phyloP scores from a whole-genome alignment of 1,139 yeast genomes.

The Komagataea norvegica region DNA sequence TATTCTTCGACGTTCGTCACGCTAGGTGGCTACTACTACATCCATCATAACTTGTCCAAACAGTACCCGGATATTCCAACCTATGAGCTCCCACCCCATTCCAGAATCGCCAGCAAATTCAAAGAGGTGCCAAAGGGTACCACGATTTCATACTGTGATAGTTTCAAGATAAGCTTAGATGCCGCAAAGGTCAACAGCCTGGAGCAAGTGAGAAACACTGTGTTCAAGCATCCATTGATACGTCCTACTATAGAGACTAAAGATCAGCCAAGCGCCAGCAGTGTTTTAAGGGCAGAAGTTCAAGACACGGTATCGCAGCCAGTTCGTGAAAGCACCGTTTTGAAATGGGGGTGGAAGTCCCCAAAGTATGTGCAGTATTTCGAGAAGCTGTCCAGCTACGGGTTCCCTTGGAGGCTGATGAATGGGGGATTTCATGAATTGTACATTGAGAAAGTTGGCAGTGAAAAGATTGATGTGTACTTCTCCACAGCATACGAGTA shows the following conservation, averaged over 20 bases:
- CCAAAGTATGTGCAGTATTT: slow-evolving; percentile 10
- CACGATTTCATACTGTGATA: slow-evolving; percentile 20
- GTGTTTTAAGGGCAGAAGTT: slow-evolving; percentile 1
- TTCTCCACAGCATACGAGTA: slow-evolving; percentile 21
- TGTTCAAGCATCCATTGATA: slow-evolving; percentile 4
- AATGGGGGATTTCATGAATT: slow-evolving; percentile 24
- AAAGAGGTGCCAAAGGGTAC: slow-evolving; percentile 8
- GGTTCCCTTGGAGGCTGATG: slow-evolving; percentile 26
- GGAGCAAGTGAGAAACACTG: slow-evolving; percentile 3
- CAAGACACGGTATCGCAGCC: background rate
- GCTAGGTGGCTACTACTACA: slow-evolving; percentile 17
- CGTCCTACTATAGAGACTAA: slow-evolving; percentile 3
- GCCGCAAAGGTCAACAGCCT: slow-evolving; percentile 2
- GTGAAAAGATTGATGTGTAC: slow-evolving; percentile 17
- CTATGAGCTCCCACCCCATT: slow-evolving; percentile 16
- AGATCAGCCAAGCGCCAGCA: slow-evolving; percentile 2
- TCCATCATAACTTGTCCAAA: slow-evolving; percentile 15
- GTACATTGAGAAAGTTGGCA: slow-evolving; percentile 9
- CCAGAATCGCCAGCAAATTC: slow-evolving; percentile 11
- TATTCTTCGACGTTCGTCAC: slow-evolving; percentile 7
- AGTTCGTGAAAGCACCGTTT: slow-evolving; percentile 8
- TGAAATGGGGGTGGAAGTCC: slow-evolving; percentile 11
- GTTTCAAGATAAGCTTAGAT: slow-evolving; percentile 15
- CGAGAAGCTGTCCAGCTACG: slow-evolving; percentile 18
- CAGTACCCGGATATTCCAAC: slow-evolving; percentile 18